Conservation (phyloP, 2,329 filamentous ascomycete species). For the Didymella arachidicola region DNA sequence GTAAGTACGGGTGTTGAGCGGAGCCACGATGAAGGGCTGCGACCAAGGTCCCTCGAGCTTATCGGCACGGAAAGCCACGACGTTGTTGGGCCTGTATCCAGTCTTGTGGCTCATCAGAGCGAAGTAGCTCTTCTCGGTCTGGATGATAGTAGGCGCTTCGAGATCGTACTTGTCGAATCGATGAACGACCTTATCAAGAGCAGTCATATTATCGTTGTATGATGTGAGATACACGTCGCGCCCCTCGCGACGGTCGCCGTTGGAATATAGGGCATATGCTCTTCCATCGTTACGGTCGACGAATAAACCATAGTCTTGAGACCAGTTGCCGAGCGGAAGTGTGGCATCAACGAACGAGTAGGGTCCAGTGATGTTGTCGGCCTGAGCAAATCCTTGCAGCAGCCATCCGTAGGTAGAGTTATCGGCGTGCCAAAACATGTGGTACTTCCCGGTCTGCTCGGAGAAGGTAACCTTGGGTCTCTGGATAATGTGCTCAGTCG, state of each 20-base stretch:
- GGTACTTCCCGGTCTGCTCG: slow-evolving; percentile 62
- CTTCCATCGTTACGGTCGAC: slow-evolving; percentile 66
- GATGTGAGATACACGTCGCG: slow-evolving; percentile 65
- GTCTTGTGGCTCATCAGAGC: slow-evolving; percentile 70
- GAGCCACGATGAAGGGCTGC: slow-evolving; percentile 62
- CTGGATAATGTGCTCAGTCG: slow-evolving; percentile 65
- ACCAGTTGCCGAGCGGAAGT: slow-evolving; percentile 67
- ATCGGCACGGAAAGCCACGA: slow-evolving; percentile 64
- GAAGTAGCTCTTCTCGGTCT: slow-evolving; percentile 67
- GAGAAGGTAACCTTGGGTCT: slow-evolving; percentile 69
- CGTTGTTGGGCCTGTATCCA: slow-evolving; percentile 68
- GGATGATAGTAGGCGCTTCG: slow-evolving; percentile 67
- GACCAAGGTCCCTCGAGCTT: slow-evolving; percentile 61
- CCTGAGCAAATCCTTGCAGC: slow-evolving; percentile 64
- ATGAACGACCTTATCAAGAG: slow-evolving; percentile 61
- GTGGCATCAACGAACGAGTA: slow-evolving; percentile 64
- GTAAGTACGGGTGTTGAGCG: slow-evolving; percentile 60
- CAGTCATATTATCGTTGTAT: slow-evolving; percentile 62
- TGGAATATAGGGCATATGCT: slow-evolving; percentile 66
- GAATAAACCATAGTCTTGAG: slow-evolving; percentile 68
- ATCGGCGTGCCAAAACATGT: slow-evolving; percentile 70
- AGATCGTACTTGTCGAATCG: slow-evolving; percentile 68
- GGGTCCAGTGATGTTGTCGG: slow-evolving; percentile 62
- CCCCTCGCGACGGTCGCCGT: slow-evolving; percentile 63
- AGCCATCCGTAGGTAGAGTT: slow-evolving; percentile 65